Evolutionary conservation across 805 yeast genomes (phyloP).

Genomic region (Teunomyces stri): DNA sequence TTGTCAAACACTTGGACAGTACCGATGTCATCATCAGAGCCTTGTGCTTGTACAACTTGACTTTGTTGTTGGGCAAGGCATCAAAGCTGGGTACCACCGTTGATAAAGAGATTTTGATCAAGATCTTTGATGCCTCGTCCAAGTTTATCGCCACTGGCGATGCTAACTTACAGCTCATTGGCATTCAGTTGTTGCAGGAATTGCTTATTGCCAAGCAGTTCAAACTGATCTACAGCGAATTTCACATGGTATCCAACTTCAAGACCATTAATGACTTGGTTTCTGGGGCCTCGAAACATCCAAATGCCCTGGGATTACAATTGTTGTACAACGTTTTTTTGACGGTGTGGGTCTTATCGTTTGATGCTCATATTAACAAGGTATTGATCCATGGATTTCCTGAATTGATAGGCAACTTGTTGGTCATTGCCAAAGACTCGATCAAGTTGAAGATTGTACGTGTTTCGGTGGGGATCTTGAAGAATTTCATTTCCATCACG

Average conservation of each 20-base stretch:
- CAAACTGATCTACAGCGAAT: constrained; percentile 47
- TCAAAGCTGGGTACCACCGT: constrained; percentile 13
- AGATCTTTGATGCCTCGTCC: constrained; percentile 37
- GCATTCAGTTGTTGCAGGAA: constrained; percentile 62
- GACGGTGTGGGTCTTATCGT: constrained; percentile 81
- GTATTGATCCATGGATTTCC: constrained; percentile 51
- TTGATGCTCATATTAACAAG: constrained; percentile 52
- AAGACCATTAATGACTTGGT: constrained; percentile 31
- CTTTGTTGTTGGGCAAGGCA: constrained; percentile 42
- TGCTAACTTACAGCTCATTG: constrained; percentile 54
- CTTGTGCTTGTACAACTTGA: constrained; percentile 53
- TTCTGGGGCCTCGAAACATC: constrained; percentile 28
- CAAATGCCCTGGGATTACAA: constrained; percentile 59
- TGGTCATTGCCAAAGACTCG: constrained; percentile 66
- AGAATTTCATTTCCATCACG: constrained; percentile 51
- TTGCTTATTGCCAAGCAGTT: constrained; percentile 53
- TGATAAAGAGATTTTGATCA: constrained; percentile 38
- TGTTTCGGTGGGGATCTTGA: constrained; percentile 70
- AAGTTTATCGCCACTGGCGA: constrained; percentile 31
- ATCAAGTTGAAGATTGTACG: constrained; percentile 91
- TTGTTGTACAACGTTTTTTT: constrained; percentile 78
- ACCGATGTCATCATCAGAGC: constrained; percentile 57
- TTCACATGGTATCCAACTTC: constrained; percentile 34
- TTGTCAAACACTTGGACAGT: constrained; percentile 49
- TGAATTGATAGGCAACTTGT: constrained; percentile 51